These are phyloP conservation scores for Penstemon eatonii DNA, from an alignment of 257 asterid species.

Conservation along the genomic window DNA sequence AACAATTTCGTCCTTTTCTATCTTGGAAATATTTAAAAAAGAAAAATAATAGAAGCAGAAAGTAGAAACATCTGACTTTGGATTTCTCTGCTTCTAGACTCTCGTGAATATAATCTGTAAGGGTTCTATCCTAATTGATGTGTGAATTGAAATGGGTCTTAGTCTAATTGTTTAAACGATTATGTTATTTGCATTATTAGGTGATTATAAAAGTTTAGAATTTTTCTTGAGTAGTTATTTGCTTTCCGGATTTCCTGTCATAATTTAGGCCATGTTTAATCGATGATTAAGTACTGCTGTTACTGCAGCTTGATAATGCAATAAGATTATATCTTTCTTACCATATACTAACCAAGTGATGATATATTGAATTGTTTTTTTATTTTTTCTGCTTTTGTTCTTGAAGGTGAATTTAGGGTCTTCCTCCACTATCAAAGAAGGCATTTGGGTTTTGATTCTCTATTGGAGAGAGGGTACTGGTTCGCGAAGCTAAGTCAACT, in stretches of 20 bases:
- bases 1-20: neutral
- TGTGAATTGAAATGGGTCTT: constrained; percentile 11
- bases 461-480: constrained; percentile 53
- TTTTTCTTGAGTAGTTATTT: constrained; percentile 11
- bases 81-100: constrained; percentile 37
- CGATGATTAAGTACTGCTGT: constrained; percentile 9
- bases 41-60: neutral
- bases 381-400: neutral
- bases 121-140: constrained; percentile 22
- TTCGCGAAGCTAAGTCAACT: constrained; percentile 37
- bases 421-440: constrained; percentile 19
- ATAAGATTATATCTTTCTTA: neutral
- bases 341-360: neutral
- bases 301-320: constrained; percentile 5
- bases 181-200: constrained; percentile 26
- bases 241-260: constrained; percentile 12
- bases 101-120: constrained; percentile 19
- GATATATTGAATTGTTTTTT: neutral
- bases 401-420: constrained; percentile 35
- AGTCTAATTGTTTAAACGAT: constrained; percentile 12
- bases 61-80: constrained; percentile 32
- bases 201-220: constrained; percentile 23
- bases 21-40: neutral
- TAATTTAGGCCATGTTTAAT: neutral
- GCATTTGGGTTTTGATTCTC: constrained; percentile 25